Base-by-base conservation (phyloP, 352 stramenopile species). In the Globisporangium alternatum region DNA sequence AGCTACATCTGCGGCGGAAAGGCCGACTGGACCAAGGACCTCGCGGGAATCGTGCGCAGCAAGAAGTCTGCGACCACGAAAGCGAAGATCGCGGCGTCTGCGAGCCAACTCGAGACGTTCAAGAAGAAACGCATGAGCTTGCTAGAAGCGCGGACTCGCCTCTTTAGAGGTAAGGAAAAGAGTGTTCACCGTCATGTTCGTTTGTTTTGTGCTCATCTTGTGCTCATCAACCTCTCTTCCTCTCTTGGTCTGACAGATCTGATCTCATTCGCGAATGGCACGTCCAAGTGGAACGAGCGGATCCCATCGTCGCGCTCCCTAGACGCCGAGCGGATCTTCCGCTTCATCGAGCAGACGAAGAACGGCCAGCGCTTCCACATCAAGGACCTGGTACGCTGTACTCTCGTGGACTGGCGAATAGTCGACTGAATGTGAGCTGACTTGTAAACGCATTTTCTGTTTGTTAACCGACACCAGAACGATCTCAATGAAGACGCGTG, bases 401-500 rank as follows among this genome's bases (percentile, higher is more conserved):
- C 2, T 12, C n/a, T 61, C 22, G 8, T 43, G 37, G 37, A 43
- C 31, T 53, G 33, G 7, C 56, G 12, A 19, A 31, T 13, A 30
- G 12, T 52, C 30, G 10, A 44, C 57, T 30, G 68, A 49, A 19
- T n/a, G 52, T 25, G 19, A 30, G 45, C 12, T 47, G 39, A 35
- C 8, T 9, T 22, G 12, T 9, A 15, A 30, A 33, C 30, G 19
- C 44, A 12, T 54, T 25, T 61, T 25, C 17, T 67, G 53, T 35
- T n/a, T 49, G 5, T 60, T 31, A 3, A 22, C 30, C 17, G 25
- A 17, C 28, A 12, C 41, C 30, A 90, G 80, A 88, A 89, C 52
- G 85, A 94, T 57, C 67, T 94, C 35, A 91, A 91, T 55, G 85
- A 94, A 75, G 85, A 94, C 64, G 77, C 75, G 21, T 94, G 85